A percentile compares a stretch with the other conserved stretches of the same genome.
These are phyloP conservation scores for Kodamaea kakaduensis DNA, from an alignment of 805 yeast genomes.

Conservation along the genomic window DNA sequence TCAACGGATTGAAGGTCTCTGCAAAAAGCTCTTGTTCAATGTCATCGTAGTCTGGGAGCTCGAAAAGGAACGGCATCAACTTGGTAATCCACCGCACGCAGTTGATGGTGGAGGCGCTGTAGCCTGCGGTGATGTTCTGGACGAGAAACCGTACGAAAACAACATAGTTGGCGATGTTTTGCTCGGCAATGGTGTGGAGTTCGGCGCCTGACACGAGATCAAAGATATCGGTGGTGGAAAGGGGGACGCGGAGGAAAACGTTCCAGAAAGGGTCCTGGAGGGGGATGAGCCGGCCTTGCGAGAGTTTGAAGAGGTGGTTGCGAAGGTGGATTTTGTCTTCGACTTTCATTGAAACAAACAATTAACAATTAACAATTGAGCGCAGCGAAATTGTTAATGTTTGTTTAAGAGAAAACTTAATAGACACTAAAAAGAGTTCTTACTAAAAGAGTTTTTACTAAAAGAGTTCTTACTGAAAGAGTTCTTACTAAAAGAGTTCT, in stretches of 20 bases:
- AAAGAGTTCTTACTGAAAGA: too few relatives aligned
- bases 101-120: slow-evolving; percentile 37
- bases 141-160: slow-evolving; percentile 38
- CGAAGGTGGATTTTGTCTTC: slow-evolving; percentile 50
- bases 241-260: slow-evolving; percentile 37
- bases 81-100: slow-evolving; percentile 63
- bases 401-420: too few relatives aligned
- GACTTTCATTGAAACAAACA: too few relatives aligned
- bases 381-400: too few relatives aligned
- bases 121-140: slow-evolving; percentile 18
- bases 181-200: slow-evolving; percentile 54
- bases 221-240: slow-evolving; percentile 53
- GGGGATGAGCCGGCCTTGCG: slow-evolving; percentile 40
- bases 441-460: too few relatives aligned
- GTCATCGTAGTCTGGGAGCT: slow-evolving; percentile 32
- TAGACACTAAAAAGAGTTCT: too few relatives aligned
- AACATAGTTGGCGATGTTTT: slow-evolving; percentile 55
- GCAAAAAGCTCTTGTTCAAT: slow-evolving; percentile 29
- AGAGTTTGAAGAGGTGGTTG: slow-evolving; percentile 56
- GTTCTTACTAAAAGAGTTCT: too few relatives aligned
- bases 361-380: too few relatives aligned
- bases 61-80: slow-evolving; percentile 65
- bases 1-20: slow-evolving; percentile 42
- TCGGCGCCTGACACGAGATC: slow-evolving; percentile 55
- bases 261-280: slow-evolving; percentile 29